Percentiles rank a stretch among this genome's conserved stretches.
Conservation (phyloP, 2,329 filamentous ascomycete genomes). For the Microdochium bolleyi region DNA sequence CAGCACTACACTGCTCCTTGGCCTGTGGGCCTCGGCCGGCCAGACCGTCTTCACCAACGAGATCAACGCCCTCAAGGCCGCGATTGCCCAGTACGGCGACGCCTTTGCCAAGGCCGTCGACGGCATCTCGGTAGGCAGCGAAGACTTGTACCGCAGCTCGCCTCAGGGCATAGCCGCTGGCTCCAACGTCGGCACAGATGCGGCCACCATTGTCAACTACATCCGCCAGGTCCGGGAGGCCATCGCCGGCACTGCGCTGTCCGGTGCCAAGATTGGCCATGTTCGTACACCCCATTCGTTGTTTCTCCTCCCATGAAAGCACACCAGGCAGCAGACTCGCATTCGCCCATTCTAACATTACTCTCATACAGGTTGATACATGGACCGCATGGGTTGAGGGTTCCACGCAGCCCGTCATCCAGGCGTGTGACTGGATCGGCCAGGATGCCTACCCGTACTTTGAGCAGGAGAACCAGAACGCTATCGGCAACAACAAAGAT, state of each 20-base stretch:
- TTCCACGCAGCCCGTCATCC: conserved; percentile 63
- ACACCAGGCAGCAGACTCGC: no score
- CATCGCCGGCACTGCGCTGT: conserved; percentile 54
- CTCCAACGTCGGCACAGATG: conserved; percentile 54
- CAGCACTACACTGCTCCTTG: conserved; percentile 70
- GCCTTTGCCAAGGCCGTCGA: conserved; percentile 59
- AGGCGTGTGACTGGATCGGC: conserved; percentile 69
- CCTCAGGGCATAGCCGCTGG: conserved; percentile 58
- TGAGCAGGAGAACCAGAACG: conserved; percentile 60
- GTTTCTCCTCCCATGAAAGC: neutral
- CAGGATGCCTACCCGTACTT: conserved; percentile 84
- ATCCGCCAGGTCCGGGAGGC: conserved; percentile 59
- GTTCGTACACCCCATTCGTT: neutral
- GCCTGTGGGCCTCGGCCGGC: conserved; percentile 73
- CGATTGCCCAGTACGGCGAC: conserved; percentile 61
- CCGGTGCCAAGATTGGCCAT: conserved; percentile 60
- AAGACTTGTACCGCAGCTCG: conserved; percentile 78
- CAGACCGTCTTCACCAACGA: conserved; percentile 61
- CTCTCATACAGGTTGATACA: conserved; percentile 56
- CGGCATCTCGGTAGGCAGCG: conserved; percentile 79
- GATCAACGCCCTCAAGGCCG: conserved; percentile 60
- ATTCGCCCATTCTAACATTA: neutral
- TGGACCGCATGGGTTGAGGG: conserved; percentile 74
- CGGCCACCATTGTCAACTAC: conserved; percentile 57
- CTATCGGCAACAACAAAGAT: conserved; percentile 51